Percentiles rank a stretch among this genome's conserved stretches.
phyloP scores from a whole-genome alignment of 202 grass and related monocot species.

The Cymbopogon flexuosus region DNA sequence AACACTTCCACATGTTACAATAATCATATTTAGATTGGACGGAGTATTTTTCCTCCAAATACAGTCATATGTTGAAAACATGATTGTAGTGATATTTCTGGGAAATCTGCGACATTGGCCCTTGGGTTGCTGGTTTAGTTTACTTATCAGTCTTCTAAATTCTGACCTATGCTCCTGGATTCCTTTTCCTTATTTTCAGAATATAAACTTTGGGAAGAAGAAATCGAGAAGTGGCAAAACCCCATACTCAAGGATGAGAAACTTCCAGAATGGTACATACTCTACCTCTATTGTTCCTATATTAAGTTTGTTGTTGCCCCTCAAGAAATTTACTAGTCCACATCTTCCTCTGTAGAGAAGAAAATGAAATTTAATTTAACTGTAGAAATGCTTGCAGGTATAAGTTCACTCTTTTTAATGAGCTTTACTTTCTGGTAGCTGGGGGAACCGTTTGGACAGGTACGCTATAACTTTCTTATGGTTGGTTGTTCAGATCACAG shows the following conservation, averaged over 20 bases:
- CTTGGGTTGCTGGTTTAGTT: neutral
- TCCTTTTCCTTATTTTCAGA: slow-evolving; percentile 39
- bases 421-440: slow-evolving; percentile 96
- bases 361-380: slow-evolving; percentile 25
- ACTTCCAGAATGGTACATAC: slow-evolving; percentile 81
- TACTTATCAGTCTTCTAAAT: neutral
- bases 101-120: neutral
- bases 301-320: neutral
- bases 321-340: neutral
- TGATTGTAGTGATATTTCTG: neutral
- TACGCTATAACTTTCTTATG: slow-evolving; percentile 31
- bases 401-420: slow-evolving; percentile 98
- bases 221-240: slow-evolving; percentile 97
- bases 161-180: slow-evolving; percentile 6
- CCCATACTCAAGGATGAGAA: slow-evolving; percentile 75
- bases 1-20: neutral
- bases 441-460: slow-evolving; percentile 98
- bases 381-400: slow-evolving; percentile 57
- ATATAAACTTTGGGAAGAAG: slow-evolving; percentile 91
- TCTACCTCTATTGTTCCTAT: neutral
- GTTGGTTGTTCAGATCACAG: neutral
- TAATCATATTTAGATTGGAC: neutral
- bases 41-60: neutral
- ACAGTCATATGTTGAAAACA: neutral
- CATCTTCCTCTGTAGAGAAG: neutral